Evolutionary conservation across 2,329 filamentous ascomycete genomes (phyloP).

Genomic region (Talaromyces sp.): DNA sequence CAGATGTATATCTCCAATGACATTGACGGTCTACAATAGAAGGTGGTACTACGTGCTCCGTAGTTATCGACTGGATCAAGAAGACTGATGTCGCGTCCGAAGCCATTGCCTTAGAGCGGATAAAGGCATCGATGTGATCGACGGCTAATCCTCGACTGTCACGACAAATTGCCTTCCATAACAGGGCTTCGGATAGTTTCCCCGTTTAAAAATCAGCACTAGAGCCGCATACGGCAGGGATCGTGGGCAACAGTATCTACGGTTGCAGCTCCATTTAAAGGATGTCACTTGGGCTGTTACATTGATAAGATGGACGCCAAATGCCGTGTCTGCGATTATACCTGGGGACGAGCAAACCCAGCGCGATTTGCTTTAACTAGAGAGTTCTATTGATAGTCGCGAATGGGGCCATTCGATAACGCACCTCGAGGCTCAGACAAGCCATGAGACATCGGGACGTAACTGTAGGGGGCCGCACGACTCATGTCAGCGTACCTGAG

Average conservation of each 20-base stretch:
- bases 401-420: neutral
- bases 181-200: neutral
- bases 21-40: neutral
- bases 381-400: neutral
- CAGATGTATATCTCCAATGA: neutral
- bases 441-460: neutral
- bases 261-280: neutral
- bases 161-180: neutral
- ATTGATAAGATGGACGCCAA: neutral
- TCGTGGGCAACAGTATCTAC: conserved; percentile 7
- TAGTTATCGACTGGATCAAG: neutral
- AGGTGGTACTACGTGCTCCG: neutral
- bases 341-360: no score
- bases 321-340: neutral
- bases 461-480: neutral
- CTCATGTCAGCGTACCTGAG: neutral
- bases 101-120: neutral
- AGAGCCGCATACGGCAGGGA: neutral
- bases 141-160: neutral
- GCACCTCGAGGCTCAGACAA: neutral
- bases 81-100: neutral
- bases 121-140: neutral
- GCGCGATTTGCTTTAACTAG: neutral
- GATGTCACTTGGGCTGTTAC: neutral
- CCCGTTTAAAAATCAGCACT: neutral